phyloP scores from a whole-genome alignment of 129 eudicot genomes.

The Artemisia argyi region DNA sequence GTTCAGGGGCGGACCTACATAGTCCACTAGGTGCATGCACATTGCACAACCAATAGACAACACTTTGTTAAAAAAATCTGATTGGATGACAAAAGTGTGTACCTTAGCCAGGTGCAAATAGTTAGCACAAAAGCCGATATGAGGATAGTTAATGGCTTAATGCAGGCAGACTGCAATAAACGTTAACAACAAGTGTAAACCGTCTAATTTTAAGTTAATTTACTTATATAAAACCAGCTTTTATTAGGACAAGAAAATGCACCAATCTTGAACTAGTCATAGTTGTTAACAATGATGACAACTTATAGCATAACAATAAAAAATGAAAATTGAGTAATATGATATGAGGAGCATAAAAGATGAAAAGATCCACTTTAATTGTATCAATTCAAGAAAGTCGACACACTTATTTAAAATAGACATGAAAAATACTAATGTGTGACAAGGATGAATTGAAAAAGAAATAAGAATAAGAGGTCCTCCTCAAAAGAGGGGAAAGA shows the following conservation, averaged over 20 bases:
- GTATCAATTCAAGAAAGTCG: neutral
- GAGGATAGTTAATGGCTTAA: slow-evolving; percentile 1
- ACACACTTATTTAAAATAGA: neutral
- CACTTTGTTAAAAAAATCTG: neutral
- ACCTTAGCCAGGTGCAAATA: slow-evolving; percentile 1
- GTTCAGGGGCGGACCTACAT: too few relatives aligned
- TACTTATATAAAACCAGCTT: neutral
- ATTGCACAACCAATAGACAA: neutral
- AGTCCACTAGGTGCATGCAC: too few relatives aligned
- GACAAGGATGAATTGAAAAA: slow-evolving; percentile 7
- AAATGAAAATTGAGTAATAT: too few relatives aligned
- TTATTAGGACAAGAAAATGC: neutral
- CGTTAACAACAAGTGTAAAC: slow-evolving; percentile 16
- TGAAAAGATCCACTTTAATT: neutral
- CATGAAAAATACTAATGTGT: neutral
- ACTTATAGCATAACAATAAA: too few relatives aligned
- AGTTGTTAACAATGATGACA: too few relatives aligned
- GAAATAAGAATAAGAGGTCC: slow-evolving; percentile 6
- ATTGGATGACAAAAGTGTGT: neutral
- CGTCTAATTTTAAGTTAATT: slow-evolving; percentile 12
- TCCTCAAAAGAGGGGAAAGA: slow-evolving; percentile 27
- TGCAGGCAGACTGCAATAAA: slow-evolving; percentile 4
- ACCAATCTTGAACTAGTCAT: too few relatives aligned
- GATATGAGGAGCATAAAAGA: too few relatives aligned
- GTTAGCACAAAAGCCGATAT: neutral